Conservation (phyloP, 2,329 filamentous ascomycete genomes). For the Pseudogymnoascus sp. region DNA sequence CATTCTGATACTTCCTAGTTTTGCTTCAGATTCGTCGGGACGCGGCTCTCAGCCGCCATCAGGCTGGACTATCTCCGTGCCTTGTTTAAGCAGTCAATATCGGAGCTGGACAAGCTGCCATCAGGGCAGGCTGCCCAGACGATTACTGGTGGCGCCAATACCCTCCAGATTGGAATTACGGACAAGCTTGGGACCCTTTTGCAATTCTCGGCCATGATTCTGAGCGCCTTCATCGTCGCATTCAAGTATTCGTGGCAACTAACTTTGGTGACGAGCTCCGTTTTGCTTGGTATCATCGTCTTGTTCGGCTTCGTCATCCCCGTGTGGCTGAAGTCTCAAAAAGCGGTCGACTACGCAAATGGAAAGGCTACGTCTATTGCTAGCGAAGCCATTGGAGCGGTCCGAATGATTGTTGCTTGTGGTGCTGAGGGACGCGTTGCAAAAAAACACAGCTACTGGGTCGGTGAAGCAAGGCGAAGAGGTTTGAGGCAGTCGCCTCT, state of each 20-base stretch:
- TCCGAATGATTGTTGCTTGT: conserved; percentile 55
- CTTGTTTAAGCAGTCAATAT: conserved; percentile 57
- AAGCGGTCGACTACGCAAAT: conserved; percentile 40
- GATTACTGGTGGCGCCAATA: conserved; percentile 48
- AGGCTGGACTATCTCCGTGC: conserved; percentile 56
- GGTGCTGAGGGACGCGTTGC: conserved; percentile 49
- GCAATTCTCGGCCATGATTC: conserved; percentile 45
- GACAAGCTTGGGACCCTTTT: conserved; percentile 53
- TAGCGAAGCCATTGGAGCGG: conserved; percentile 50
- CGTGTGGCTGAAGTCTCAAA: conserved; percentile 45
- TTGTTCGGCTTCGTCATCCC: conserved; percentile 43
- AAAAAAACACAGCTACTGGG: conserved; percentile 45
- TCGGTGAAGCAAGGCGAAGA: conserved; percentile 43
- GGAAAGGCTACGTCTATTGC: conserved; percentile 50
- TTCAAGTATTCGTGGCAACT: conserved; percentile 51
- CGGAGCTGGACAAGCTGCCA: conserved; percentile 58
- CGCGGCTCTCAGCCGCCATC: conserved; percentile 51
- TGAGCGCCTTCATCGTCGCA: conserved; percentile 45
- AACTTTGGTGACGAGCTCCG: conserved; percentile 48
- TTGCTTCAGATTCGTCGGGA: conserved; percentile 52
- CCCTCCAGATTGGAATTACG: conserved; percentile 55
- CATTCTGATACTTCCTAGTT: conserved; percentile 34
- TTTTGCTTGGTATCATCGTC: conserved; percentile 47
- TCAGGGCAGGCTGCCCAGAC: conserved; percentile 49
- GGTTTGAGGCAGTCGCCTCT: conserved; percentile 43